These are phyloP conservation scores for Fraxinus dipetala DNA, from an alignment of 305 asterid species.

Conservation along the genomic window DNA sequence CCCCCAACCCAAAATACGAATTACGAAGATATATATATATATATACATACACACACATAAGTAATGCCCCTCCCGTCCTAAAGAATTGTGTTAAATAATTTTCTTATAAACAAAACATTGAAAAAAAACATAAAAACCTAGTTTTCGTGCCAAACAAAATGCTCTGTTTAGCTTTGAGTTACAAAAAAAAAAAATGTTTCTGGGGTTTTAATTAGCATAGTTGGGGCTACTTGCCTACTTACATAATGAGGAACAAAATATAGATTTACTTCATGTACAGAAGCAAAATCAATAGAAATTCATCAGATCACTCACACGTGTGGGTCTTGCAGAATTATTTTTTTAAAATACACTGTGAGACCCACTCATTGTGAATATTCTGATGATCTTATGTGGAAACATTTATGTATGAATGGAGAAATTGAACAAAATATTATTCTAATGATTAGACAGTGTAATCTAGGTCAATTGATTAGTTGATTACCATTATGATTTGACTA, in stretches of 20 bases:
- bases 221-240: not conserved
- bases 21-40: too few species aligned
- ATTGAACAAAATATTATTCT: too few species aligned
- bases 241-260: not conserved
- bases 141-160: not conserved
- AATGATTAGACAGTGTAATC: not conserved
- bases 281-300: too few species aligned
- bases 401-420: too few species aligned
- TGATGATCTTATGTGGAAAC: too few species aligned
- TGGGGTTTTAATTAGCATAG: not conserved
- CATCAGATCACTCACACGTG: too few species aligned
- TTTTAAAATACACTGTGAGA: too few species aligned
- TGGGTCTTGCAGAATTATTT: too few species aligned
- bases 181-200: not conserved
- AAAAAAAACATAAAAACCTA: not conserved
- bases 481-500: not conserved
- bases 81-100: not conserved
- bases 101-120: constrained; percentile 17
- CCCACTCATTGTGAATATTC: too few species aligned
- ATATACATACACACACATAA: too few species aligned
- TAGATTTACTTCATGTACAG: too few species aligned
- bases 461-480: not conserved
- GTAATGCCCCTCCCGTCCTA: not conserved
- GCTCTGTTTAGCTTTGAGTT: not conserved
- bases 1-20: not conserved